A percentile compares a stretch with the other conserved stretches of the same genome.
These are phyloP conservation scores for Ophiocordyceps unilateralis DNA, from an alignment of 2,329 filamentous ascomycete species.

Conservation along the genomic window DNA sequence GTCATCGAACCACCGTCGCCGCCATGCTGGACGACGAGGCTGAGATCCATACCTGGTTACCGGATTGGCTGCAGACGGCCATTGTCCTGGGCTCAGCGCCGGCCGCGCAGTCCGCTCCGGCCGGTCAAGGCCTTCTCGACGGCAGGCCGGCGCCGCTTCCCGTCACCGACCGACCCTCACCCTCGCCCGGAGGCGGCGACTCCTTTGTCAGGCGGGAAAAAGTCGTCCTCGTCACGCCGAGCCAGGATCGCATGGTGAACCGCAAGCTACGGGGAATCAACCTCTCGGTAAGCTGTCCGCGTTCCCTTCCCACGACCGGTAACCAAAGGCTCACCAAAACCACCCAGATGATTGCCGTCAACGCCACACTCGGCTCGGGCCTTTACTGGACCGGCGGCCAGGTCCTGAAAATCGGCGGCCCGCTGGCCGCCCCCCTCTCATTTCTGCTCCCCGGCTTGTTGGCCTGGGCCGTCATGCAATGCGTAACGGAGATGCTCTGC, in stretches of 20 bases:
- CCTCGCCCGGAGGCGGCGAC: not conserved
- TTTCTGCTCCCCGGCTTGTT: not conserved
- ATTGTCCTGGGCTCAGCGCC: too few species aligned
- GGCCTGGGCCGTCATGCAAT: not conserved
- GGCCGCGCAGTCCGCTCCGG: too few species aligned
- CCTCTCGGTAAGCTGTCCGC: not conserved
- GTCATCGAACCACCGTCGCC: not conserved
- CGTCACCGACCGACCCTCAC: too few species aligned
- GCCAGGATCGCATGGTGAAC: not conserved
- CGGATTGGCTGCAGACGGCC: too few species aligned
- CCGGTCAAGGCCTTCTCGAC: too few species aligned
- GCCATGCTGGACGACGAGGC: not conserved
- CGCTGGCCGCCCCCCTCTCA: not conserved
- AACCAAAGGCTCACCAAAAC: not conserved
- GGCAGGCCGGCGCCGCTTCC: too few species aligned
- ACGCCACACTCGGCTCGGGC: not conserved
- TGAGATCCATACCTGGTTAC: too few species aligned
- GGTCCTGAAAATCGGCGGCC: not conserved
- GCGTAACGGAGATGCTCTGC: not conserved
- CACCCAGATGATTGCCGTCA: not conserved
- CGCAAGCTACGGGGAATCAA: not conserved
- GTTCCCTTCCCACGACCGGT: not conserved
- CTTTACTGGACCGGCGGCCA: not conserved
- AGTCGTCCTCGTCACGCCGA: not conserved
- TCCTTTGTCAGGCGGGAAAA: not conserved